Evolutionary conservation across 495 filamentous ascomycete species (phyloP).

Genomic region (Lasiosphaeria hispida): DNA sequence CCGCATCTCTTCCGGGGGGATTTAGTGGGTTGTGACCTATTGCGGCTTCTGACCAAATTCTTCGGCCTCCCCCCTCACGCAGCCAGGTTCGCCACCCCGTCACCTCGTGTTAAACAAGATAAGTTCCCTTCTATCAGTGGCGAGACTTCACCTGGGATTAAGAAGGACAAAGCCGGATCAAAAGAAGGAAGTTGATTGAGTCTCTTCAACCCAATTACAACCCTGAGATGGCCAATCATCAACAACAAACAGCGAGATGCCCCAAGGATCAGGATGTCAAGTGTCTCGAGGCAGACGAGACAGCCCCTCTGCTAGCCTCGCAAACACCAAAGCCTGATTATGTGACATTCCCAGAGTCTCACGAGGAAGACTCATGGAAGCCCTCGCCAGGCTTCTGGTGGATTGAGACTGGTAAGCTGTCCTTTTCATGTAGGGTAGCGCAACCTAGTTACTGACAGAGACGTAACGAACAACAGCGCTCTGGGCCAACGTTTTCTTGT

Average conservation of each 20-base stretch:
- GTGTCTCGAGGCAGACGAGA: conserved; percentile 16
- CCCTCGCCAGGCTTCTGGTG: conserved; percentile 36
- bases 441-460: background rate
- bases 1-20: background rate
- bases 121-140: too few species aligned
- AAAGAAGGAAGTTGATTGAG: too few species aligned
- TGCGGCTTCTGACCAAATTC: background rate
- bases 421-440: background rate
- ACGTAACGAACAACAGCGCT: conserved; percentile 44
- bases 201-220: too few species aligned
- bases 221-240: background rate
- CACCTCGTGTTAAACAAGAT: too few species aligned
- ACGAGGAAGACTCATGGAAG: conserved; percentile 23
- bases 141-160: too few species aligned
- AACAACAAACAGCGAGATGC: background rate
- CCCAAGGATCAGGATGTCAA: background rate
- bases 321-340: conserved; percentile 19
- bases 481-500: conserved; percentile 64
- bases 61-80: too few species aligned
- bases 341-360: conserved; percentile 21
- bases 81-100: too few species aligned
- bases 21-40: background rate
- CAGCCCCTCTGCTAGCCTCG: conserved; percentile 23
- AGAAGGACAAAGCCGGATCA: too few species aligned
- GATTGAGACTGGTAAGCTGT: conserved; percentile 36